Conservation (phyloP, 306 rosid genomes). For the Malus sylvestris region DNA sequence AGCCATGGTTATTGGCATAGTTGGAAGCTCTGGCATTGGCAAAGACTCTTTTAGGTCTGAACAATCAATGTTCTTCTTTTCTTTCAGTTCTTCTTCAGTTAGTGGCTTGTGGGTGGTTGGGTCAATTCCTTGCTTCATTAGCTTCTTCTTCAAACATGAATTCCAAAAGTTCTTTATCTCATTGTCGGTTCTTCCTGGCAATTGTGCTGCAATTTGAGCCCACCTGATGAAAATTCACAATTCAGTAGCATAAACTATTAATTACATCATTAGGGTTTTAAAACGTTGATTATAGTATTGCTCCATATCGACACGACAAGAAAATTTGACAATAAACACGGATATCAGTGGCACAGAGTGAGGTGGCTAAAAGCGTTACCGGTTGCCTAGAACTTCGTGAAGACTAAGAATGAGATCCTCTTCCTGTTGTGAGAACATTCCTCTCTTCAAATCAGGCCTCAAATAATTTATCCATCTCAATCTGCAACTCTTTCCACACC, state of each 20-base stretch:
- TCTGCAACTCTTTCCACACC: slow-evolving; percentile 94
- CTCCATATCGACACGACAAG: not conserved
- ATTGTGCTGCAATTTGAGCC: slow-evolving; percentile 95
- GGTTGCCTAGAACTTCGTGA: slow-evolving; percentile 80
- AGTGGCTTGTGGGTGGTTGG: slow-evolving; percentile 83
- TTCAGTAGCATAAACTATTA: not conserved
- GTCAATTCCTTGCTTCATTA: slow-evolving; percentile 89
- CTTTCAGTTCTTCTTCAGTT: slow-evolving; percentile 27
- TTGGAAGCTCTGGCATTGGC: slow-evolving; percentile 23
- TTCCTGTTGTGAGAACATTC: slow-evolving; percentile 80
- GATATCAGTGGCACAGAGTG: not conserved
- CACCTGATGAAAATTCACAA: slow-evolving; percentile 43
- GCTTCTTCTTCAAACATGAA: slow-evolving; percentile 89
- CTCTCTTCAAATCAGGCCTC: slow-evolving; percentile 92
- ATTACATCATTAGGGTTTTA: not conserved
- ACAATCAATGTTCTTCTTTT: slow-evolving; percentile 23
- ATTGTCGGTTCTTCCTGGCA: slow-evolving; percentile 95
- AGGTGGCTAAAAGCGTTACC: slow-evolving; percentile 26
- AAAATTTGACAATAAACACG: not conserved
- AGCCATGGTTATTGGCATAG: slow-evolving; percentile 16
- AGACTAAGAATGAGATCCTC: slow-evolving; percentile 76
- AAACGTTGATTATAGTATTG: not conserved
- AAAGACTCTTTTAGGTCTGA: slow-evolving; percentile 31
- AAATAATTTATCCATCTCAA: slow-evolving; percentile 88
- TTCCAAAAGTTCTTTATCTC: slow-evolving; percentile 97